Conservation (phyloP, 768 basidiomycete species). For the Imleria badia region DNA sequence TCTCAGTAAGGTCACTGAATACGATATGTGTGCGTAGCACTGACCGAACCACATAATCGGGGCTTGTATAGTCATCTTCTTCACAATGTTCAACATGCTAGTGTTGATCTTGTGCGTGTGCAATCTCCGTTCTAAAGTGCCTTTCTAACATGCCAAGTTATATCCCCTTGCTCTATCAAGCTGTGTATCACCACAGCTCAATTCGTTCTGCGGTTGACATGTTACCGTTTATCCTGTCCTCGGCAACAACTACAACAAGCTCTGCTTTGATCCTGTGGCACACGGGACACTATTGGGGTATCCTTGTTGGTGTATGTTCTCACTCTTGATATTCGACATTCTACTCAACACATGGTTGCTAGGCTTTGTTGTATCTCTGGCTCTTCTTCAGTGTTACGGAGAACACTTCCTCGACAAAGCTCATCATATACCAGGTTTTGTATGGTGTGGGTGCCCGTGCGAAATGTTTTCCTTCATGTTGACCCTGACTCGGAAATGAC, state of each 20-base stretch:
- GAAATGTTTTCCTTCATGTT: no score
- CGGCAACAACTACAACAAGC: conserved; percentile 6
- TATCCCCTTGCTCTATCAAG: conserved; percentile 22
- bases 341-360: background rate
- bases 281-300: conserved; percentile 14
- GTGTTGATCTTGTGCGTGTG: conserved; percentile 6
- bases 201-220: conserved; percentile 23
- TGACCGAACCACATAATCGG: conserved; percentile 3
- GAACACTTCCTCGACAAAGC: conserved; percentile 3
- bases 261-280: conserved; percentile 11
- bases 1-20: conserved; percentile 5
- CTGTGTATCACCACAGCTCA: conserved; percentile 16
- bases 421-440: conserved; percentile 12
- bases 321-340: background rate
- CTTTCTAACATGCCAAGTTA: conserved; percentile 8
- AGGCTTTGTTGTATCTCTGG: conserved; percentile 16
- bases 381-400: conserved; percentile 10
- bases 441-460: conserved; percentile 4
- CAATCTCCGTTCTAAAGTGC: background rate
- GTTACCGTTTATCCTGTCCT: conserved; percentile 18
- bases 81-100: conserved; percentile 14
- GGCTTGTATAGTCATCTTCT: conserved; percentile 9
- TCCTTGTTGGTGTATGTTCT: conserved; percentile 9
- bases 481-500: background rate
- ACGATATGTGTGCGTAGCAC: background rate